Evolutionary conservation across 1,284 basidiomycete genomes (phyloP), one percentile per base, ranked within the genome.

Genomic region (Cronartium quercuum): DNA sequence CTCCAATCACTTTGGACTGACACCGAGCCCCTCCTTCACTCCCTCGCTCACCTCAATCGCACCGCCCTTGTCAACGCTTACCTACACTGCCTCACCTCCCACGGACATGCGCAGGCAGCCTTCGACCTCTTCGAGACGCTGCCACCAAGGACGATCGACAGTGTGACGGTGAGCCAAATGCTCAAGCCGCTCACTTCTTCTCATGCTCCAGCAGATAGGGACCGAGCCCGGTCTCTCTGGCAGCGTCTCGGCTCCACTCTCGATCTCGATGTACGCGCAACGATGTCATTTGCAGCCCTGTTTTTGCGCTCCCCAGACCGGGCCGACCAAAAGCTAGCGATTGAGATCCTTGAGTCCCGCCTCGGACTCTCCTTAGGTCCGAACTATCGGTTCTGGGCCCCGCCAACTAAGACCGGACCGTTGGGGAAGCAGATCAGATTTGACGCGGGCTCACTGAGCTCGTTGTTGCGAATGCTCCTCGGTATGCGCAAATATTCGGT

Each of bases 401-500:
- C n/a, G n/a, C n/a, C n/a, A n/a, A n/a, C n/a, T n/a, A n/a, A n/a
- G n/a, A n/a, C n/a, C n/a, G n/a, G n/a, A n/a, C n/a, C n/a, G n/a
- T n/a, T 51, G 12, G 21, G 12, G 12, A 51, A 51, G 42, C 9
- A 9, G 1, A 58, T 77, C 6, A 44, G n/a, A 0, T 34, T 79
- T 34, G 78, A 79, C n/a, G 18, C 68, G 0, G 65, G 73, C 0
- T 76, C 76, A 1, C n/a, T 79, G 0, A 68, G 68, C 0, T 62
- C 62, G 15, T 73, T 77, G 1, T 38, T 79, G 29, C 29, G 66
- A 2, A 73, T 78, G 6, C 66, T 75, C 18, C 42, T 71, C 29
- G 66, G 62, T 41, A 68, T 77, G 58, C 70, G 76, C 21, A 77
- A 77, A 66, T 76, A 47, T 29, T 71, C 75, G 29, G 68, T 77